These are phyloP conservation scores for Wallemia mellicola DNA, from an alignment of 1,284 basidiomycete genomes.

Conservation along the genomic window DNA sequence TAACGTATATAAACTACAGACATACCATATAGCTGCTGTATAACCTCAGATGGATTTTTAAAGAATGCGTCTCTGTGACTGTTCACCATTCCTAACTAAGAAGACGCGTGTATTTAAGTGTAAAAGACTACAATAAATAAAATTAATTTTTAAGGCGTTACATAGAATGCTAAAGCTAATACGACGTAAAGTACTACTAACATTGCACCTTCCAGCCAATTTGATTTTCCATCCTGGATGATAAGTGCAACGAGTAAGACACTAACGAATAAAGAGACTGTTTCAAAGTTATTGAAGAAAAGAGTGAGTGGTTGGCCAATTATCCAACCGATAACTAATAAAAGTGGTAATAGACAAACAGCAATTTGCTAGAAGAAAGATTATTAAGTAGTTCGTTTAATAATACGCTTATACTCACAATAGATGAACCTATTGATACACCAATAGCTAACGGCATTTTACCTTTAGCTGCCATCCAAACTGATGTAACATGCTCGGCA, in stretches of 20 bases:
- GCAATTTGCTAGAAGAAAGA: constrained; percentile 39
- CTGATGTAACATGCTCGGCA: constrained; percentile 7
- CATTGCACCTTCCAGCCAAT: constrained; percentile 68
- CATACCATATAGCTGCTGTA: neutral
- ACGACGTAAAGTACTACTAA: constrained; percentile 28
- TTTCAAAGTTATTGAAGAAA: constrained; percentile 21
- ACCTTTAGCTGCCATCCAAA: constrained; percentile 60
- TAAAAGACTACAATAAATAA: no score
- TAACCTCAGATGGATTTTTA: neutral
- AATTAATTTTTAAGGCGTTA: constrained; percentile 5
- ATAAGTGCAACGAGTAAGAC: constrained; percentile 10
- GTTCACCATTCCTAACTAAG: neutral
- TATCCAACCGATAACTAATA: constrained; percentile 27
- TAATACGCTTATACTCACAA: constrained; percentile 23
- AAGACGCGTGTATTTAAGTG: no score
- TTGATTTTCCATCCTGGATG: constrained; percentile 40
- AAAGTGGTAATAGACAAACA: constrained; percentile 50
- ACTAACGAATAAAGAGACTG: constrained; percentile 51
- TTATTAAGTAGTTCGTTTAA: constrained; percentile 1
- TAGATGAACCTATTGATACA: constrained; percentile 66
- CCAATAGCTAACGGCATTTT: constrained; percentile 65
- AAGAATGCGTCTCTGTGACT: neutral
- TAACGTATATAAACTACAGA: neutral
- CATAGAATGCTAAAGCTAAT: constrained; percentile 23
- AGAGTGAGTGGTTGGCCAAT: constrained; percentile 40